Percentiles rank a stretch among this genome's conserved stretches.
Evolutionary conservation across 169 alveolate species (phyloP).

Genomic region (Perkinsus olseni): DNA sequence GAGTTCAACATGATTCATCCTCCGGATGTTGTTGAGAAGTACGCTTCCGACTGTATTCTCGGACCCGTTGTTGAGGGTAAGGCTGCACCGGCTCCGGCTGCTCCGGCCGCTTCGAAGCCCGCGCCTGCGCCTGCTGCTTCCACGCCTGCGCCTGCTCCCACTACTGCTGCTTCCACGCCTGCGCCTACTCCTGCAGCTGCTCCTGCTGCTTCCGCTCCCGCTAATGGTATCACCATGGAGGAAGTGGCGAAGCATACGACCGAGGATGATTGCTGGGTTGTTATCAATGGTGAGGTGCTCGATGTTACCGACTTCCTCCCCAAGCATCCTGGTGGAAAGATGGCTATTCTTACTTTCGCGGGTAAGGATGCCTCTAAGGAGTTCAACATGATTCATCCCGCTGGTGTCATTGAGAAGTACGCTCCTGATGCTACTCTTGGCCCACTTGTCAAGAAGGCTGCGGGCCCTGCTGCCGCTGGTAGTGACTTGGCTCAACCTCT

Average conservation of each 20-base stretch:
- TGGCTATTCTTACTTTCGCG: too few relatives aligned
- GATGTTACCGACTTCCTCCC: conserved; percentile 46
- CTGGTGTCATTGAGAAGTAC: conserved; percentile 25
- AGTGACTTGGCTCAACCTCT: too few relatives aligned
- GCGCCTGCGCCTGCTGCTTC: too few relatives aligned
- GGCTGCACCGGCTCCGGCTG: too few relatives aligned
- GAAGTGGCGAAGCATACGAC: conserved; percentile 51
- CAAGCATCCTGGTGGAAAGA: conserved; percentile 38
- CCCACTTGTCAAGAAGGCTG: neutral
- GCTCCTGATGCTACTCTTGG: conserved; percentile 27
- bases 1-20: conserved; percentile 26
- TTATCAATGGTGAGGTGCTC: conserved; percentile 14
- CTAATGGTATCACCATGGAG: conserved; percentile 1
- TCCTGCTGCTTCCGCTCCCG: too few relatives aligned
- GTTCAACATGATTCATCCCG: conserved; percentile 21
- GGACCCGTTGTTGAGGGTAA: too few relatives aligned
- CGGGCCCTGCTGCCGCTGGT: neutral
- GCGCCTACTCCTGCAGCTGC: too few relatives aligned
- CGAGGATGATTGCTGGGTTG: conserved; percentile 27
- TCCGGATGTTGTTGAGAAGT: conserved; percentile 25
- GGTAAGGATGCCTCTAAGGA: conserved; percentile 15
- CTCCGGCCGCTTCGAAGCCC: too few relatives aligned
- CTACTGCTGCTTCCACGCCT: too few relatives aligned
- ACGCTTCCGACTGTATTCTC: conserved; percentile 14
- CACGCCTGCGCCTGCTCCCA: too few relatives aligned